These are phyloP conservation scores for Dipodascus albidus DNA, from an alignment of 805 yeast genomes.

Conservation along the genomic window DNA sequence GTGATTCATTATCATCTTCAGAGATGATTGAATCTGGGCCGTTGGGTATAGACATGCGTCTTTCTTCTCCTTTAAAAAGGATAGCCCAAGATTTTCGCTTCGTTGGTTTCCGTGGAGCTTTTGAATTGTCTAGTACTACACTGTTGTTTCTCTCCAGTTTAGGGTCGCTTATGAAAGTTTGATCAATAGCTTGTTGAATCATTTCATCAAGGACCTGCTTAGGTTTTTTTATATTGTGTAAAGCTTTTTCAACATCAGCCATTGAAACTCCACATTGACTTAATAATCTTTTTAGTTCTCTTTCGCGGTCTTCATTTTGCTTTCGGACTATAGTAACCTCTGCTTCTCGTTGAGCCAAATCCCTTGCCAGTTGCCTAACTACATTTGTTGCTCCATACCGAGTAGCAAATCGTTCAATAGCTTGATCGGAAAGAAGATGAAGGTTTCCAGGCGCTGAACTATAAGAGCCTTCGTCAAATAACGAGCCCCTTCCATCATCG, in stretches of 20 bases:
- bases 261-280: conserved; percentile 19
- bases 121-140: neutral
- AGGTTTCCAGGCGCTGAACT: conserved; percentile 26
- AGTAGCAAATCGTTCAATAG: conserved; percentile 23
- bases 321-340: conserved; percentile 31
- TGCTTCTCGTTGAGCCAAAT: conserved; percentile 36
- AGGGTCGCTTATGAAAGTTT: neutral
- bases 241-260: conserved; percentile 20
- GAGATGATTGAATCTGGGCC: neutral
- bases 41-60: too few relatives aligned
- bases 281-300: conserved; percentile 20
- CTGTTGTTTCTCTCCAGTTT: neutral
- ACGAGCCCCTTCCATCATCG: conserved; percentile 5
- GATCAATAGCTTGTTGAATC: conserved; percentile 16
- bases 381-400: conserved; percentile 27
- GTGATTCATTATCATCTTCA: neutral
- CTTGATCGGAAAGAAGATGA: conserved; percentile 25
- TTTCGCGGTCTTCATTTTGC: conserved; percentile 21
- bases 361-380: conserved; percentile 37
- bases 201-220: conserved; percentile 15
- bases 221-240: conserved; percentile 14
- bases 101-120: neutral
- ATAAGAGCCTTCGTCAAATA: conserved; percentile 15
- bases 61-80: neutral
- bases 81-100: neutral